Evolutionary conservation across 345 rosid genomes (phyloP).

Genomic region (Punica granatum): DNA sequence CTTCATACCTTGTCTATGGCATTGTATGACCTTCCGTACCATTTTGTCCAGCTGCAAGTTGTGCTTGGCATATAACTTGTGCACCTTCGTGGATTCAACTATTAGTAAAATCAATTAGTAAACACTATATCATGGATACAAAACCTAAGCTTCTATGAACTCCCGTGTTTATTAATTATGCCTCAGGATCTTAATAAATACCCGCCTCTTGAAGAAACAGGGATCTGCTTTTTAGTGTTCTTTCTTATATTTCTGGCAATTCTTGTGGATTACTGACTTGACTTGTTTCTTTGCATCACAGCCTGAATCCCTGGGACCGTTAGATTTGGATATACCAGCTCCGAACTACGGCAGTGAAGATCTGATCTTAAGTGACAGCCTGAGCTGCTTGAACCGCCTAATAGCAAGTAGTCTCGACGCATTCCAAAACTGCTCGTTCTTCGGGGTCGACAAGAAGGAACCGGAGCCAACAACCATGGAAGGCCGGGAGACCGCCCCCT

Average conservation of each 20-base stretch:
- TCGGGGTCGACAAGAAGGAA: conserved; percentile 64
- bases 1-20: not conserved
- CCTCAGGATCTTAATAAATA: not conserved
- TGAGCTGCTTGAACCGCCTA: conserved; percentile 74
- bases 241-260: not conserved
- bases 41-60: not conserved
- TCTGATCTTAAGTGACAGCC: conserved; percentile 62
- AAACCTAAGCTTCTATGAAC: not conserved
- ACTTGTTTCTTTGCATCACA: conserved; percentile 26
- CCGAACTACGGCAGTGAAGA: conserved; percentile 65
- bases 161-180: not conserved
- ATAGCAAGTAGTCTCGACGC: conserved; percentile 94
- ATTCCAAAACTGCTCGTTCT: conserved; percentile 73
- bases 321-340: conserved; percentile 61
- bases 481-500: conserved; percentile 34
- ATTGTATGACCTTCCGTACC: not conserved
- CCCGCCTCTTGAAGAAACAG: no score
- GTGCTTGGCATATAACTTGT: not conserved
- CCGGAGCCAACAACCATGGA: conserved; percentile 39
- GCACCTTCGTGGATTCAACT: not conserved
- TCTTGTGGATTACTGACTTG: not conserved
- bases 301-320: conserved; percentile 89
- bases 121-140: not conserved
- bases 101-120: not conserved
- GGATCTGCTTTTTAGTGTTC: no score